Evolutionary conservation across 2,329 filamentous ascomycete genomes (phyloP), one percentile per base, ranked within the genome.

Genomic region (Fusarium sp.): DNA sequence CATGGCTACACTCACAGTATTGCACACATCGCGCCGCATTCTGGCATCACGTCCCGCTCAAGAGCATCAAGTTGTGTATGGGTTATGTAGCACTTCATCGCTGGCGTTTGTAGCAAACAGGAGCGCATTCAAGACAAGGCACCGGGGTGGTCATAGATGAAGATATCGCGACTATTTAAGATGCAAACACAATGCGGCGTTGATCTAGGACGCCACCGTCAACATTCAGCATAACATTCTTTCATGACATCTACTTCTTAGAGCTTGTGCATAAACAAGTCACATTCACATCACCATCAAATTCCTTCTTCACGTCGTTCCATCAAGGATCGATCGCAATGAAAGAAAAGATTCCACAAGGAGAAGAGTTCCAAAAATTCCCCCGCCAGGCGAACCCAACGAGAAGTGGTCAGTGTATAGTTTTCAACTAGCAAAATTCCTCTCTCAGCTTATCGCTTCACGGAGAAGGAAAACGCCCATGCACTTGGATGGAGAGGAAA

Each of bases 361-460:
- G 68, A 69, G 15, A 74, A 69, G 68, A 63, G 76, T 82, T 87
- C 81, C 90, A 92, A 92, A 92, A 90, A 92, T 92, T 92, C 80
- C 89, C 89, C 84, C 75, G 84, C 84, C 87, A 84, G 89, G 84
- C 85, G 82, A 86, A 86, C 87, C 85, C 88, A 87, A 86, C 83
- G 80, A 85, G 83, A 83, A 92, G 90, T 84, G 82, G 90, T 92
- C 89, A 89, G 83, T 85, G 77, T 86, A 87, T 92, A 92, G 90
- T 92, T 92, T 92, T 92, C 90, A 92, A 92, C 90, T 91, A 92
- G 90, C 90, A 92, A 92, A 92, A 91, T 90, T 92, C 90, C 88
- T 92, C 90, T 92, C 89, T 91, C 89, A 81, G 80, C 80, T 80
- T 86, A 89, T 89, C 86, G 88, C 89, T 88, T 92, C 80, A 81